These are phyloP conservation scores for Neofusicoccum parvum DNA, from an alignment of 2,329 filamentous ascomycete species.

Conservation along the genomic window DNA sequence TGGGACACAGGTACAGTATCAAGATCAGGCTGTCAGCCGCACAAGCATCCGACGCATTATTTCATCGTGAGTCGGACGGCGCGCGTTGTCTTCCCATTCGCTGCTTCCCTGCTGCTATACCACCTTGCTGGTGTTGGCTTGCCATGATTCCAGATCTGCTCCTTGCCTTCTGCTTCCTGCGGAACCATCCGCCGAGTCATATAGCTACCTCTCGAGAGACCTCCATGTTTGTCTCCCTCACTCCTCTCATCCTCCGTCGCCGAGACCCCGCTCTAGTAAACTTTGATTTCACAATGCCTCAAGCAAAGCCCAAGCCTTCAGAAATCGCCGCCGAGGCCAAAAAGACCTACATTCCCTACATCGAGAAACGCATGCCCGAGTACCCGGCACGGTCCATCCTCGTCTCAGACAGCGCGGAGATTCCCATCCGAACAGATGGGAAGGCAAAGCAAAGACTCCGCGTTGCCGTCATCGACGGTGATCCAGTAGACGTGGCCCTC, in stretches of 20 bases:
- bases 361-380: conserved; percentile 59
- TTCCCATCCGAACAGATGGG: conserved; percentile 50
- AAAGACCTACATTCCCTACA: conserved; percentile 66
- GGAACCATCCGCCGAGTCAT: conserved; percentile 12
- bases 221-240: background rate
- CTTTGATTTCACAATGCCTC: conserved; percentile 51
- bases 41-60: conserved; percentile 14
- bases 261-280: background rate
- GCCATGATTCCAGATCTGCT: conserved; percentile 14
- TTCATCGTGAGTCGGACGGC: conserved; percentile 13
- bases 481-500: conserved; percentile 57
- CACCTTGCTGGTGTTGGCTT: conserved; percentile 16
- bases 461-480: conserved; percentile 49
- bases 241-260: background rate
- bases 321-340: conserved; percentile 76
- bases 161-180: conserved; percentile 19
- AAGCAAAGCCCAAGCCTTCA: conserved; percentile 63
- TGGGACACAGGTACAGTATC: conserved; percentile 21
- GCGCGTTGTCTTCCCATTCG: conserved; percentile 22
- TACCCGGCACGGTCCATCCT: conserved; percentile 62
- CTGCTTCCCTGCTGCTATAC: conserved; percentile 19
- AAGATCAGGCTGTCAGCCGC: conserved; percentile 15
- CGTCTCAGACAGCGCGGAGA: conserved; percentile 45
- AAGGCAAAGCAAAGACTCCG: conserved; percentile 45
- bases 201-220: conserved; percentile 5